These are phyloP conservation scores for Colletotrichum phormii DNA, from an alignment of 2,329 filamentous ascomycete species.

Conservation along the genomic window DNA sequence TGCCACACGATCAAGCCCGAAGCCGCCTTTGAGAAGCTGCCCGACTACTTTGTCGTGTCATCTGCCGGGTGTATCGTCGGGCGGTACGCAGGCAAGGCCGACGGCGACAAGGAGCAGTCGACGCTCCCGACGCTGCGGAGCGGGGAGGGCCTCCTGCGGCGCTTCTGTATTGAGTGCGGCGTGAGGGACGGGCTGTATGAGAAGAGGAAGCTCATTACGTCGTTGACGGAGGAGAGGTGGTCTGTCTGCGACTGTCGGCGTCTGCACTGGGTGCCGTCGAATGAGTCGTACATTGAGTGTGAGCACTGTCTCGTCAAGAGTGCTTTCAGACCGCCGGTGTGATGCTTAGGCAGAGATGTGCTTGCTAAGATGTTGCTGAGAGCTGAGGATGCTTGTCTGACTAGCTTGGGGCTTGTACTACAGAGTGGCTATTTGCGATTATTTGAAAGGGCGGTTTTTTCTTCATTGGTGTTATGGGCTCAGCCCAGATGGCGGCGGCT, in stretches of 20 bases:
- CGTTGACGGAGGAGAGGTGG: slow-evolving; percentile 50
- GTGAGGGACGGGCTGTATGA: slow-evolving; percentile 50
- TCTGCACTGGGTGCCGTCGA: not conserved
- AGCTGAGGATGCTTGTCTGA: not conserved
- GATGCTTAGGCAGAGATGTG: not conserved
- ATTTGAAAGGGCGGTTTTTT: not conserved
- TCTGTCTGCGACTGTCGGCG: slow-evolving; percentile 54
- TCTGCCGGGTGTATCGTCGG: not conserved
- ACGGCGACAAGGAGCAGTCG: not conserved
- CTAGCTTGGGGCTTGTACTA: not conserved
- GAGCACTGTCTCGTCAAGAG: not conserved
- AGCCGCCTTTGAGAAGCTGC: slow-evolving; percentile 2
- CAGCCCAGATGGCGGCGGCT: not conserved
- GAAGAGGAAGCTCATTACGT: slow-evolving; percentile 51
- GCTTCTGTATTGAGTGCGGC: slow-evolving; percentile 57
- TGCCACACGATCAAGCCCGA: slow-evolving; percentile 38
- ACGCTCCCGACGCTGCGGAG: slow-evolving; percentile 34
- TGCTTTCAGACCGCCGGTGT: not conserved
- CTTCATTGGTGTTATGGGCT: not conserved
- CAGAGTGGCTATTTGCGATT: not conserved
- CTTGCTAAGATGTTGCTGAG: not conserved
- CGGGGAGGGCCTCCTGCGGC: slow-evolving; percentile 43
- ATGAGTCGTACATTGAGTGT: slow-evolving; percentile 1
- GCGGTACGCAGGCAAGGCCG: not conserved
- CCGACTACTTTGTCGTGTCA: not conserved